Base-by-base conservation (phyloP, 345 rosid species). In the Punica granatum region DNA sequence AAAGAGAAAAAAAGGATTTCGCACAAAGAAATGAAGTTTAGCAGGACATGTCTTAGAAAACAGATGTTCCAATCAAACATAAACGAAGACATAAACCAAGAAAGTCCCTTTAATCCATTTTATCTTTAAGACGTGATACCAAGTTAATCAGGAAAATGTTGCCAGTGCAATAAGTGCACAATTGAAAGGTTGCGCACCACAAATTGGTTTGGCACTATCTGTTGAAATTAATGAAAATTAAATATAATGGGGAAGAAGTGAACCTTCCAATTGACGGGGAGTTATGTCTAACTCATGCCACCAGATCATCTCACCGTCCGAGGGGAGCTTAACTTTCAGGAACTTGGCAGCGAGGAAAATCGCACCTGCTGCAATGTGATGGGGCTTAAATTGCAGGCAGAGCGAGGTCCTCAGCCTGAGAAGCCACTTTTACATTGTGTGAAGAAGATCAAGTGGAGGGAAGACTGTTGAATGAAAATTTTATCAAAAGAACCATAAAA, bases 301-400 rank as follows among this genome's bases (percentile, higher is more conserved):
- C 90, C 88, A 89, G 78, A 84, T 85, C 81, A 79, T 91, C 77
- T 84, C 89, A 64, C 88, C 88, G 49, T 86, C 86, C 31, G 92
- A 86, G 70, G 88, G 83, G 37, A 90, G 86, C 86, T 87, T 86
- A 78, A 88, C 81, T 79, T 75, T 82, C 60, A 86, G 88, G 77
- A 85, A 79, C 80, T 90, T 79, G 44, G 91, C 90, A 77, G 96
- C 96, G 68, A 89, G 92, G 78, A 89, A 88, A 72, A 93, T 83
- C 69, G 88, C 96, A 76, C 90, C 95, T 64, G 90, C 96, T 1
- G 98, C 96, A 81, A 93, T 93, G 73, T 87, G 97, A 77, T 82
- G 87, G 71, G 97, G 97, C 88, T 79, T 83, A 83, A 87, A 89
- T 83, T 93, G 97, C 85, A 93, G 76, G 90, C 88, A 88, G 78